Conservation (phyloP, 2,329 filamentous ascomycete genomes). For the Colletotrichum eremochloae region DNA sequence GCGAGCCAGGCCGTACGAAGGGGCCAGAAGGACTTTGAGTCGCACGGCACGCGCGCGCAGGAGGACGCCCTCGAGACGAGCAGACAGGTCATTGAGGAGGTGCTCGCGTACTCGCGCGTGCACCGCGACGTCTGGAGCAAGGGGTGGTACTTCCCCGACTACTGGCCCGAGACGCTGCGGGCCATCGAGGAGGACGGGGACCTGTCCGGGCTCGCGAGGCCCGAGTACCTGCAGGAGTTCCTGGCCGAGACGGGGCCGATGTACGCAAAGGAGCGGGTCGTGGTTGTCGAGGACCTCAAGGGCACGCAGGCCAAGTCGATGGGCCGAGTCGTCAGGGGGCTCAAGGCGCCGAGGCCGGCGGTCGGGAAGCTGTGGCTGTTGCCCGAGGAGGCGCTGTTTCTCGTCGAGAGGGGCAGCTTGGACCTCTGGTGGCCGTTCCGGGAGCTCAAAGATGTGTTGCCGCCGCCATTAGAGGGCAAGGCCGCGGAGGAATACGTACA, state of each 20-base stretch:
- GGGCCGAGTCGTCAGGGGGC: conserved; percentile 73
- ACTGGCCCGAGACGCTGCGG: conserved; percentile 54
- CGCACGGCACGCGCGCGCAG: conserved; percentile 88
- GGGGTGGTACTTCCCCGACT: conserved; percentile 80
- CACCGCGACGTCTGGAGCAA: conserved; percentile 78
- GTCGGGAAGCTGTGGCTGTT: conserved; percentile 82
- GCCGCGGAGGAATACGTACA: conserved; percentile 47
- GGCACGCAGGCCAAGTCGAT: conserved; percentile 82
- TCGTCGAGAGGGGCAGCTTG: conserved; percentile 88
- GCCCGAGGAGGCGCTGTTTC: conserved; percentile 91
- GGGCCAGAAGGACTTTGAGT: conserved; percentile 97
- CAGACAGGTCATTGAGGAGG: conserved; percentile 89
- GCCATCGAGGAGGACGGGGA: conserved; percentile 28
- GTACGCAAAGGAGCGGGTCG: conserved; percentile 64
- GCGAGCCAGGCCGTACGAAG: conserved; percentile 81
- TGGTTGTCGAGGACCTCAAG: conserved; percentile 78
- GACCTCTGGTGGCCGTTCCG: conserved; percentile 86
- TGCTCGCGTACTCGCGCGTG: conserved; percentile 80
- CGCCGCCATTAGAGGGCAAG: conserved; percentile 47
- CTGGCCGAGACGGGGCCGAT: conserved; percentile 47
- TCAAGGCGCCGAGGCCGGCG: conserved; percentile 64
- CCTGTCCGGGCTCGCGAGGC: conserved; percentile 25
- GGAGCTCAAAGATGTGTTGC: conserved; percentile 63
- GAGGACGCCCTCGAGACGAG: conserved; percentile 83
- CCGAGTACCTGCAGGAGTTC: conserved; percentile 38